Percentiles rank a stretch among this genome's conserved stretches.
Conservation (phyloP, 257 asterid genomes). For the Solanum sejunctum region DNA sequence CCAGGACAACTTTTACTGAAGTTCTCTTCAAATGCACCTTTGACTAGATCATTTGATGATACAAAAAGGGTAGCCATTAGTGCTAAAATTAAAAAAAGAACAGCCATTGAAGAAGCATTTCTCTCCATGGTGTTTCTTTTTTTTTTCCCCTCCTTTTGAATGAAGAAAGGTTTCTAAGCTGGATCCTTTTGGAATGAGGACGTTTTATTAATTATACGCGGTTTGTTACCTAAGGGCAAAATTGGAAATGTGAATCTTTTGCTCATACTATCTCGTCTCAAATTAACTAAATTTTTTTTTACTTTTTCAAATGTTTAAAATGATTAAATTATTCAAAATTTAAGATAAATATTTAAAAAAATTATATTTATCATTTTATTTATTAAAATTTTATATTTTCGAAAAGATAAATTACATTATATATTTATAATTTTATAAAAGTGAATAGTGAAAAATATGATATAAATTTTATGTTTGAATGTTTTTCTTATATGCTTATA, state of each 20-base stretch:
- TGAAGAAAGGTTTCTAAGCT: not conserved
- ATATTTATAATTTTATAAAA: too few relatives aligned
- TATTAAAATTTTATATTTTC: too few relatives aligned
- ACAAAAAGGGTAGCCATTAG: conserved; percentile 7
- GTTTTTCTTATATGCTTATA: too few relatives aligned
- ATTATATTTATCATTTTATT: too few relatives aligned
- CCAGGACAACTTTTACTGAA: conserved; percentile 79
- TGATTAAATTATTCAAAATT: too few relatives aligned
- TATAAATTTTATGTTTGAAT: too few relatives aligned
- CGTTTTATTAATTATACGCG: not conserved
- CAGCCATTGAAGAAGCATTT: conserved; percentile 16
- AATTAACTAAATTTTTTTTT: too few relatives aligned
- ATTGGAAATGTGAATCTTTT: not conserved
- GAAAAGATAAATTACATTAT: too few relatives aligned
- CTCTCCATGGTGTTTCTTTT: conserved; percentile 24
- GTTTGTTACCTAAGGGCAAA: conserved; percentile 2
- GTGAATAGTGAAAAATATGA: too few relatives aligned
- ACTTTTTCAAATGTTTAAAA: too few relatives aligned
- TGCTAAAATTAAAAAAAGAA: conserved; percentile 17
- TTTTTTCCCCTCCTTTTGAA: not conserved
- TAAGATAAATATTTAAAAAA: too few relatives aligned
- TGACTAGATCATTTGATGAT: conserved; percentile 16
- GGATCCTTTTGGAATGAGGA: conserved; percentile 7
- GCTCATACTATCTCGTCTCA: not conserved
- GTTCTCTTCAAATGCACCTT: conserved; percentile 36